Conservation (phyloP, 805 yeast species). For the Brettanomyces custersianus region DNA sequence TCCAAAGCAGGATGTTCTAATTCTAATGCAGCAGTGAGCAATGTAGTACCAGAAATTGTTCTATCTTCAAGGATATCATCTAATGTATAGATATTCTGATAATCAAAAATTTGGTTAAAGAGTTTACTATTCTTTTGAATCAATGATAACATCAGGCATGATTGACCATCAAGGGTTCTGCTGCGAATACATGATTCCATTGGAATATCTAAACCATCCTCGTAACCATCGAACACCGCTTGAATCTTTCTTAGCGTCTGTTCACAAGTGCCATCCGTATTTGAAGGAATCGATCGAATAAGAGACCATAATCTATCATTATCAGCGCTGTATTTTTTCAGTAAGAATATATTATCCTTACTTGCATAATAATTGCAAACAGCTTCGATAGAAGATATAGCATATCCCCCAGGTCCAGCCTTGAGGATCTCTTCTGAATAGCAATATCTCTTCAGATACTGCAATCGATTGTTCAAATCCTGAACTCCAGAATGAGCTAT, state of each 20-base stretch:
- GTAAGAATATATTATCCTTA: slow-evolving; percentile 25
- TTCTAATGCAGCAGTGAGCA: slow-evolving; percentile 56
- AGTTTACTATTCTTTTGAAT: slow-evolving; percentile 35
- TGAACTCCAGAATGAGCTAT: slow-evolving; percentile 53
- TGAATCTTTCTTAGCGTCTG: slow-evolving; percentile 9
- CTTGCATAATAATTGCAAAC: slow-evolving; percentile 57
- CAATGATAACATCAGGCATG: slow-evolving; percentile 58
- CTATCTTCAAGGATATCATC: slow-evolving; percentile 64
- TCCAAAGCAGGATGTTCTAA: slow-evolving; percentile 30
- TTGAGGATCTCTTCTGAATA: slow-evolving; percentile 28
- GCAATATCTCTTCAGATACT: slow-evolving; percentile 56
- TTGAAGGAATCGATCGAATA: slow-evolving; percentile 27
- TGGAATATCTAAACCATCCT: slow-evolving; percentile 5
- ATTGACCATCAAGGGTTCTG: slow-evolving; percentile 54
- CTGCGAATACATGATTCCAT: slow-evolving; percentile 24
- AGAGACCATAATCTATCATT: slow-evolving; percentile 50
- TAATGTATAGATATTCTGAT: slow-evolving; percentile 41
- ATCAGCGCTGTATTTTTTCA: slow-evolving; percentile 32
- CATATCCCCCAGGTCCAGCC: slow-evolving; percentile 63
- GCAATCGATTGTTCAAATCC: slow-evolving; percentile 53
- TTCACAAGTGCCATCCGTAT: slow-evolving; percentile 11
- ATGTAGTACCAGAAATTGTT: slow-evolving; percentile 42
- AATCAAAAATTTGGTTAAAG: slow-evolving; percentile 37
- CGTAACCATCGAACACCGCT: slow-evolving; percentile 5
- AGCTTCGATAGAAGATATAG: slow-evolving; percentile 77